Conservation (phyloP, 352 stramenopile species). For the Phytophthora tubulina region DNA sequence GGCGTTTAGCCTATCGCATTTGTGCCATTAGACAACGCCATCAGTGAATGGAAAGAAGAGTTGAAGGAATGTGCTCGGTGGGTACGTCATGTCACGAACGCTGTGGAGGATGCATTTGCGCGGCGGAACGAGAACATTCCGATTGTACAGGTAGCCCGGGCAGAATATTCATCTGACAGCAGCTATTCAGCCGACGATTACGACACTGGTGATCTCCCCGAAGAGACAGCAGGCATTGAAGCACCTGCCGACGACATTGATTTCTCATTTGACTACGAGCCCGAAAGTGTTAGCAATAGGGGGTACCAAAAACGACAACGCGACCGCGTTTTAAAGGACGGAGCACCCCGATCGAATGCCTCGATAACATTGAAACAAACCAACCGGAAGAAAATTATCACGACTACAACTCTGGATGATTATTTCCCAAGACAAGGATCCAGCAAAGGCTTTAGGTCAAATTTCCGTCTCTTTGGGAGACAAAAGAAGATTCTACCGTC, state of each 20-base stretch:
- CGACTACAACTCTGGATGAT: conserved; percentile 50
- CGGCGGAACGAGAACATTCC: conserved; percentile 39
- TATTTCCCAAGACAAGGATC: conserved; percentile 34
- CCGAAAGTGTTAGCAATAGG: not conserved
- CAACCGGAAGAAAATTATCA: conserved; percentile 12
- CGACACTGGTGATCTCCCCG: not conserved
- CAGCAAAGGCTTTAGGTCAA: conserved; percentile 33
- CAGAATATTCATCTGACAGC: conserved; percentile 37
- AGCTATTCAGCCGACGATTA: conserved; percentile 24
- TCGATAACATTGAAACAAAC: not conserved
- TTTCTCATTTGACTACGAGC: conserved; percentile 34
- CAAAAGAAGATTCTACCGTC: conserved; percentile 45
- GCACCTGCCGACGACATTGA: conserved; percentile 15
- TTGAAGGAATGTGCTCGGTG: conserved; percentile 66
- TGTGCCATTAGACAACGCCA: conserved; percentile 48
- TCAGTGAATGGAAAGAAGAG: conserved; percentile 54
- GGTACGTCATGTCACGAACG: conserved; percentile 49
- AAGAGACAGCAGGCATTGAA: not conserved
- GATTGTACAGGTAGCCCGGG: conserved; percentile 1
- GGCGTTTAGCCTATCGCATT: conserved; percentile 27
- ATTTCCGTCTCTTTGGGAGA: conserved; percentile 49
- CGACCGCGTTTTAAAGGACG: not conserved
- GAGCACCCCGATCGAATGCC: not conserved
- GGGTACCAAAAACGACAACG: conserved; percentile 8
- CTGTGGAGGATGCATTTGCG: conserved; percentile 46